Evolutionary conservation across 345 rosid genomes (phyloP), one percentile per base, ranked within the genome.

Genomic region (Hirschfeldia incana): DNA sequence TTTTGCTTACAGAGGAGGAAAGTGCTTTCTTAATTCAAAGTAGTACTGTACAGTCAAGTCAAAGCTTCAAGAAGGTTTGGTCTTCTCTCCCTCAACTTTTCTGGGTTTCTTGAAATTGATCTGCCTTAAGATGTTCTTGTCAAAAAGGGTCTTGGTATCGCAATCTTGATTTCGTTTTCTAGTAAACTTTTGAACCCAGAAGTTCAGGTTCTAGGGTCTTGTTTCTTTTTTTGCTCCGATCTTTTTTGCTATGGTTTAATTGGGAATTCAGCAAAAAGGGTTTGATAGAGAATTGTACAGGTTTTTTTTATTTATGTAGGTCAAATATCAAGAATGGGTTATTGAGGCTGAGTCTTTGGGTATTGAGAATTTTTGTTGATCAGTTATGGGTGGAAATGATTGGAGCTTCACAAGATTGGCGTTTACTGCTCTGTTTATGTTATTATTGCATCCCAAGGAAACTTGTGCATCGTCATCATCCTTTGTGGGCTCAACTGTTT

Each of bases 401-500:
- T 70, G 67, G 63, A 75, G 80, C 30, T 75, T 58, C 12, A 62
- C 44, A 58, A 75, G 76, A 70, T 69, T 75, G 80, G 85, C 76
- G 88, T 82, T 77, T 36, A 72, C 72, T 72, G 27, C 81, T 64
- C 58, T 80, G 60, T 71, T 90, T 60, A 73, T 88, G 71, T 70
- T 86, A 75, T 70, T 86, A 75, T 55, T 85, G 69, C 88, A 79
- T 65, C 81, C 82, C 49, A 82, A 65, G 15, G 83, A 64, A 65
- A 79, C 84, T 69, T 75, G 75, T 75, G 88, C 85, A 66, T 79
- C 84, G 26, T 73, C 84, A 29, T 36, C 42, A 57, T 37, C 84
- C 28, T 70, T 71, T 70, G 81, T 85, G 49, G 81, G 88, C 66
- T 85, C 88, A 1, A 88, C 74, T 77, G 75, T 84, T 78, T 91